A percentile compares a stretch with the other conserved stretches of the same genome.
Conservation (phyloP, 371 early-diverging fungal species). For the Mucor sp. region DNA sequence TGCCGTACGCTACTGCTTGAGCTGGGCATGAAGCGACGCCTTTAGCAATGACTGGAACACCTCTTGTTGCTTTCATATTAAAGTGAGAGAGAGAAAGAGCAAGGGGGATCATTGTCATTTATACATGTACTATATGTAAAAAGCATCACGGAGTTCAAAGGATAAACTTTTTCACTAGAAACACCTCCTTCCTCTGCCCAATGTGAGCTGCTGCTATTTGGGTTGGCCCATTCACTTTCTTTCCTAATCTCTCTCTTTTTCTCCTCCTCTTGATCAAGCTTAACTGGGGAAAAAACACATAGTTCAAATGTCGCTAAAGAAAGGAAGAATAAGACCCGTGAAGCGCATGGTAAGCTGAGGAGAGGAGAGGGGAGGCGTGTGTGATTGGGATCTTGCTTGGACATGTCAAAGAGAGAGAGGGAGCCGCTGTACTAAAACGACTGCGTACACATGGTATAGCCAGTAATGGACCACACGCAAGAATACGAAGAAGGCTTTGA, state of each 20-base stretch:
- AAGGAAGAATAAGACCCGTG: constrained; percentile 24
- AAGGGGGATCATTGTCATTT: not conserved
- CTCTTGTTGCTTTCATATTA: constrained; percentile 26
- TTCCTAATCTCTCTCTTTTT: not conserved
- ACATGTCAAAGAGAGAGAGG: not conserved
- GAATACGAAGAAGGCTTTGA: constrained; percentile 58
- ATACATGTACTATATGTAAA: no score
- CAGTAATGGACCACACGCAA: constrained; percentile 35
- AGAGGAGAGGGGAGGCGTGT: no score
- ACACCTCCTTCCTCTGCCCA: not conserved
- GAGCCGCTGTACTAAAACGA: not conserved
- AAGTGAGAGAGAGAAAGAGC: not conserved
- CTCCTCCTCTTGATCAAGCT: not conserved
- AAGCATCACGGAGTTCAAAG: not conserved
- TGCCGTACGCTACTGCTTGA: constrained; percentile 58
- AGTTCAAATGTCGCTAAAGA: constrained; percentile 18
- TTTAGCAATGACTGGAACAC: constrained; percentile 37
- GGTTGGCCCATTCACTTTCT: not conserved
- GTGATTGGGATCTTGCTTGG: not conserved
- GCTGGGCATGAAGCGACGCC: constrained; percentile 47
- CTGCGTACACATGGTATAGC: constrained; percentile 21
- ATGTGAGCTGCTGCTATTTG: no score
- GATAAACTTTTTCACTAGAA: not conserved
- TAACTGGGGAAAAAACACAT: not conserved
- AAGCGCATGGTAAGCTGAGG: constrained; percentile 19